Evolutionary conservation across 1,284 basidiomycete species (phyloP).

Genomic region (Ustilago trichophora): DNA sequence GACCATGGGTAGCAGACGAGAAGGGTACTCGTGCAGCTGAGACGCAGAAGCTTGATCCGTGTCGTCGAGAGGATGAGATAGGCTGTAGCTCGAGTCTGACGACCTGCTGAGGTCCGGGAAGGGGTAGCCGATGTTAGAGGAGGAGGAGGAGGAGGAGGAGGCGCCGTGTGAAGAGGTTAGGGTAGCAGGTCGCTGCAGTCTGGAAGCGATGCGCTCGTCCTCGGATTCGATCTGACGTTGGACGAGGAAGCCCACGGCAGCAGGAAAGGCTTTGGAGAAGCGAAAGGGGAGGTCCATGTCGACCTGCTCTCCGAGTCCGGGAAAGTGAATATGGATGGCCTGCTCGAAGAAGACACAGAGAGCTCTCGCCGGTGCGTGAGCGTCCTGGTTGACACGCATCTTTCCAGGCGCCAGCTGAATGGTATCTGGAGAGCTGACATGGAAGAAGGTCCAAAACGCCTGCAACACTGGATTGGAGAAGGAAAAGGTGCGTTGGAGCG

Average conservation of each 20-base stretch:
- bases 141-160: too few relatives aligned
- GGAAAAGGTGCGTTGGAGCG: conserved; percentile 45
- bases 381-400: background rate
- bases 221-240: conserved; percentile 49
- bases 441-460: conserved; percentile 56
- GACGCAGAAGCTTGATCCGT: conserved; percentile 14
- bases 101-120: conserved; percentile 28
- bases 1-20: conserved; percentile 42
- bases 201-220: conserved; percentile 33
- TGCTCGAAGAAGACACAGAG: conserved; percentile 58
- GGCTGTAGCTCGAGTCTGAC: conserved; percentile 23
- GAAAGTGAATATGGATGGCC: conserved; percentile 50
- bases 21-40: conserved; percentile 11
- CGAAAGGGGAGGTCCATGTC: conserved; percentile 50
- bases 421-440: conserved; percentile 22
- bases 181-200: conserved; percentile 3
- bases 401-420: conserved; percentile 35
- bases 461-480: conserved; percentile 41
- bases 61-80: conserved; percentile 21
- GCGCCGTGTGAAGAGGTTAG: conserved; percentile 1
- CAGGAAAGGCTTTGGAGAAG: conserved; percentile 40
- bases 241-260: conserved; percentile 50
- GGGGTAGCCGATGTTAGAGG: conserved; percentile 11
- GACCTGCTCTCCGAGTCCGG: conserved; percentile 47
- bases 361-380: conserved; percentile 15